Percentiles rank a stretch among this genome's conserved stretches.
Conservation (phyloP, 176 grass and related monocot genomes). For the Metroxylon sagu region DNA sequence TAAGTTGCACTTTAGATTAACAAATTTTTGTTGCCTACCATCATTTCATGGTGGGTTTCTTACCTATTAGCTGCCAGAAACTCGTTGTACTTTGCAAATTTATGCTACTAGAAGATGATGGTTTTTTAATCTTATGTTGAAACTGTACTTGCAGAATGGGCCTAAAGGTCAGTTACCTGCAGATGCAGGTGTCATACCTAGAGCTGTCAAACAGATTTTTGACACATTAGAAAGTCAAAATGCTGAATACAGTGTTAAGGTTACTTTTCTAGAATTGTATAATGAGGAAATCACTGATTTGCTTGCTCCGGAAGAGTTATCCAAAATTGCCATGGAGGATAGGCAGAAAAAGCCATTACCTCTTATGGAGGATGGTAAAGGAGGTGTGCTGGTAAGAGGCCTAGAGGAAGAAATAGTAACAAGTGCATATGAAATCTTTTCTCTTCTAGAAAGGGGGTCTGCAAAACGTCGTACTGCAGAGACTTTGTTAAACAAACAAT, state of each 20-base stretch:
- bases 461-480: slow-evolving; percentile 91
- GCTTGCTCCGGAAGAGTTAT: slow-evolving; percentile 84
- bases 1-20: slow-evolving; percentile 19
- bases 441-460: slow-evolving; percentile 90
- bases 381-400: slow-evolving; percentile 88
- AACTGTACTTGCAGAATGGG: slow-evolving; percentile 40
- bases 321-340: slow-evolving; percentile 65
- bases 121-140: too few species aligned
- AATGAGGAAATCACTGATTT: slow-evolving; percentile 99
- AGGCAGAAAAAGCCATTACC: slow-evolving; percentile 76
- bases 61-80: too few species aligned
- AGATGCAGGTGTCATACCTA: slow-evolving; percentile 86
- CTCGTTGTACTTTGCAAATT: too few species aligned
- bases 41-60: too few species aligned
- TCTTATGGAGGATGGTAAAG: slow-evolving; percentile 99
- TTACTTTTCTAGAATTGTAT: slow-evolving; percentile 92
- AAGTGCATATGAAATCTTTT: slow-evolving; percentile 73
- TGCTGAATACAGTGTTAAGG: slow-evolving; percentile 96
- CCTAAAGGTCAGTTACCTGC: slow-evolving; percentile 56
- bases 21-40: too few species aligned
- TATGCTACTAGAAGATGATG: too few species aligned
- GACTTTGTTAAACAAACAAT: slow-evolving; percentile 95
- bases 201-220: slow-evolving; percentile 94
- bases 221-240: slow-evolving; percentile 88
- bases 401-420: slow-evolving; percentile 98